Evolutionary conservation across 2,329 filamentous ascomycete species (phyloP), one percentile per base, ranked within the genome.

Genomic region (Pseudodiploospora longispora): DNA sequence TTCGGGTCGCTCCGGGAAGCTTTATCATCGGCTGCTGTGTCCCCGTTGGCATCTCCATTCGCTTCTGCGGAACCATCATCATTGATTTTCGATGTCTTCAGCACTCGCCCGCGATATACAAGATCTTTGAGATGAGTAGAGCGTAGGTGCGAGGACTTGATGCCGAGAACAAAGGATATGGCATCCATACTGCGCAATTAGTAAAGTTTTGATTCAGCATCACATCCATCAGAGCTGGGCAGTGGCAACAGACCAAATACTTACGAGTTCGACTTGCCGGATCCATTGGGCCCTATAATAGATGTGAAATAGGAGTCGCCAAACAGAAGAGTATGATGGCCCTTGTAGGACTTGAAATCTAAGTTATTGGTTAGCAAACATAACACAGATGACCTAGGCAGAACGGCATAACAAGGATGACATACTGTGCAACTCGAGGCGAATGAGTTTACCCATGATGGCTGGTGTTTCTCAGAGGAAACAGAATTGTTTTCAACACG

Each of bases 291-390:
- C 5, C 94, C 93, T 60, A 98, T 97, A 60, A 98, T 96, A 36
- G 93, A 98, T 40, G 93, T 98, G 67, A 98, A 98, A 68, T 96
- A 97, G 2, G 90, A 94, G 70, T 98, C 91, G 59, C 91, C 91
- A 59, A 98, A 96, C 42, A 96, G 80, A 37, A 98, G 80, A 48
- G 80, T 83, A 70, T 98, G 93, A 59, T 96, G 90, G 47, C 90
- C 93, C 67, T 95, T 95, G 74, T 98, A 98, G 57, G 93, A 97
- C 72, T 98, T 98, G 81, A 98, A 98, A 72, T 98, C 87, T 93
- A 59, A 29, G 37, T 12, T 9, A 34, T 9, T 10, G 9, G n/a
- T 10, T 9, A 27, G 30, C n/a, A 19, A 37, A 48, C 34, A 51
- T 37, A 27, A 46, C 32, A 8, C 52, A 55, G 38, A 41, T 40